A percentile compares a stretch with the other conserved stretches of the same genome.
phyloP scores from a whole-genome alignment of 208 protist species.

The Tritrichomonas musculus region DNA sequence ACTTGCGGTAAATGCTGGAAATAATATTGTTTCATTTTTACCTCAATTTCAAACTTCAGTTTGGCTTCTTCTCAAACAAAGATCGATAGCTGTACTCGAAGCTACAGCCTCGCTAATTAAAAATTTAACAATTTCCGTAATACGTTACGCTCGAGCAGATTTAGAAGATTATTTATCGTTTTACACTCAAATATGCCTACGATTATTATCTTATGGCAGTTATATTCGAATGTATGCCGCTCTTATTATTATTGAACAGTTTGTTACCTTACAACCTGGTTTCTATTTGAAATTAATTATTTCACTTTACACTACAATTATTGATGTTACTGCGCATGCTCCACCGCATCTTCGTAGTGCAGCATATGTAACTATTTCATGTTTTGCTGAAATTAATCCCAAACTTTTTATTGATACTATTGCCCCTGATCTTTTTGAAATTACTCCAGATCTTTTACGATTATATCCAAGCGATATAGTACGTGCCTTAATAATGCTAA shows the following conservation, averaged over 20 bases:
- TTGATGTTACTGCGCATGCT: not conserved
- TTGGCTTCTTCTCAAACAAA: not conserved
- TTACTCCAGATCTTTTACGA: not conserved
- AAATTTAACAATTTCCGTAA: not conserved
- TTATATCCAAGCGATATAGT: not conserved
- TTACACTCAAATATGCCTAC: not conserved
- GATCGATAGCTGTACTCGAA: not conserved
- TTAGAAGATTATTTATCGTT: not conserved
- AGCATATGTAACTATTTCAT: not conserved
- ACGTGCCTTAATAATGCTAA: not conserved
- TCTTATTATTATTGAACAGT: not conserved
- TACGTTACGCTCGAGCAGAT: not conserved
- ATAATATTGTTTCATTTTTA: not conserved
- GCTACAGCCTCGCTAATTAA: not conserved
- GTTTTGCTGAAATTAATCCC: not conserved
- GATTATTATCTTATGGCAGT: not conserved
- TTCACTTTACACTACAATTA: too few species aligned
- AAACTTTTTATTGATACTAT: not conserved
- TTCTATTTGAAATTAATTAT: not conserved
- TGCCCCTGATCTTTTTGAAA: not conserved
- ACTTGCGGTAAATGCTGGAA: not conserved
- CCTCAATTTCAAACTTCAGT: not conserved
- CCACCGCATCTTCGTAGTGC: not conserved
- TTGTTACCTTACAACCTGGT: not conserved
- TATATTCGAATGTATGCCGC: not conserved